A percentile compares a stretch with the other conserved stretches of the same genome.
phyloP scores from a whole-genome alignment of 192 early-diverging fungal species.

The Umbelopsis ramanniana region DNA sequence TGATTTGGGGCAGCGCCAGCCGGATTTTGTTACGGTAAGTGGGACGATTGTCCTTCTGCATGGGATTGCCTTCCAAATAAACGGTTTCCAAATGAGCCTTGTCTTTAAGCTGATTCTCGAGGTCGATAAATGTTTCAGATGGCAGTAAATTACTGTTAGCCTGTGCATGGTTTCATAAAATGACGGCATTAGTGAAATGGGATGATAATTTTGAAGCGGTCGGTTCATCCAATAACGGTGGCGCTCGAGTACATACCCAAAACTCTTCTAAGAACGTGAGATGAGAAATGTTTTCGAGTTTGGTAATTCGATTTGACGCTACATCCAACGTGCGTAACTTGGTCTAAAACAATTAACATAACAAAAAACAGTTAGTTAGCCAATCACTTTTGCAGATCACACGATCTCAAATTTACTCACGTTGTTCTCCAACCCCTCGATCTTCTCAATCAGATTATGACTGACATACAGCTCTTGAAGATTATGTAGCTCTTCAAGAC shows the following conservation, averaged over 20 bases:
- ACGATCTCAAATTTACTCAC: conserved; percentile 30
- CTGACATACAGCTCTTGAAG: conserved; percentile 93
- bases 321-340: conserved; percentile 85
- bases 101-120: conserved; percentile 69
- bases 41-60: conserved; percentile 75
- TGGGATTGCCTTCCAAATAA: conserved; percentile 95
- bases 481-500: conserved; percentile 63
- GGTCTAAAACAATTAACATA: conserved; percentile 30
- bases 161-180: conserved; percentile 33
- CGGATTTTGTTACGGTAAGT: conserved; percentile 90
- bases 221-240: conserved; percentile 24
- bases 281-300: conserved; percentile 75
- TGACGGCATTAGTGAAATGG: conserved; percentile 41
- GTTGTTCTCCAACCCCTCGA: conserved; percentile 85
- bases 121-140: conserved; percentile 68
- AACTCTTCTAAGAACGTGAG: conserved; percentile 80
- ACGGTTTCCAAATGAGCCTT: conserved; percentile 76
- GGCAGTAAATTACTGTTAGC: conserved; percentile 74
- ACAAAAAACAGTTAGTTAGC: not conserved
- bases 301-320: conserved; percentile 74
- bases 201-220: no score
- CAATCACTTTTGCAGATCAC: not conserved
- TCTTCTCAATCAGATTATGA: conserved; percentile 83
- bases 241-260: conserved; percentile 69
- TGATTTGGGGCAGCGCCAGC: conserved; percentile 80